Base-by-base conservation (phyloP, 192 early-diverging fungal species). In the Allomyces arbusculus region DNA sequence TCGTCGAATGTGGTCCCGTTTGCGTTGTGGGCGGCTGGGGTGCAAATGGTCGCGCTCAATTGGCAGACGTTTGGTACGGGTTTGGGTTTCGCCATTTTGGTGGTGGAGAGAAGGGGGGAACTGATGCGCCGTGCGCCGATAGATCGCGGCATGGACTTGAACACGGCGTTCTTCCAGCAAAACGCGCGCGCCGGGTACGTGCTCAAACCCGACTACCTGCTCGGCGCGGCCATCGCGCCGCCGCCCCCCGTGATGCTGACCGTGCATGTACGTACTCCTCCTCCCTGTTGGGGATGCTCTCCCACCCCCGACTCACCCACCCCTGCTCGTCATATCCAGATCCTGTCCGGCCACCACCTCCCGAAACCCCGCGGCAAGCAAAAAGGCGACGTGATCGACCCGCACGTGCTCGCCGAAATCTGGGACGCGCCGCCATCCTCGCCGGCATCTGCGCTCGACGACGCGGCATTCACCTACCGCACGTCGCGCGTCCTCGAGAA, bases 21-120 rank as follows among this genome's bases (percentile, higher is more conserved):
- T 24, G 73, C 78, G 10, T 86, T 89, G 68, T 95, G 93, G 93
- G 75, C 73, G 19, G 74, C 70, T 19, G 93, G 93, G 6, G 80
- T 76, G 44, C 91, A 94, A 75, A 77, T 95, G 78, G 91, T 91
- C 4, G 91, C 93, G 4, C 70, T 95, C 67, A 95, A 95, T 75
- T 91, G 83, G 65, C 93, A 95, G 67, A 92, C 81, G 10, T 76
- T 79, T 68, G 92, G 79, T 83, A 66, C 70, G 70, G 5, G 33
- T 8, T 61, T 24, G 23, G n/a, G 45, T 64, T 23, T 14, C n/a
- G 71, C 58, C 1, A 12, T 68, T 67, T 65, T 9, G 8, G 5
- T 69, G 26, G 26, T 68, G 22, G 11, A 16, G n/a, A 25, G 23
- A 12, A n/a, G 14, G 33, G 1, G 33, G 8, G 33, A 8, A 40